These are phyloP conservation scores for Infundibulicybe gibba DNA, from an alignment of 768 basidiomycete species.

Conservation along the genomic window DNA sequence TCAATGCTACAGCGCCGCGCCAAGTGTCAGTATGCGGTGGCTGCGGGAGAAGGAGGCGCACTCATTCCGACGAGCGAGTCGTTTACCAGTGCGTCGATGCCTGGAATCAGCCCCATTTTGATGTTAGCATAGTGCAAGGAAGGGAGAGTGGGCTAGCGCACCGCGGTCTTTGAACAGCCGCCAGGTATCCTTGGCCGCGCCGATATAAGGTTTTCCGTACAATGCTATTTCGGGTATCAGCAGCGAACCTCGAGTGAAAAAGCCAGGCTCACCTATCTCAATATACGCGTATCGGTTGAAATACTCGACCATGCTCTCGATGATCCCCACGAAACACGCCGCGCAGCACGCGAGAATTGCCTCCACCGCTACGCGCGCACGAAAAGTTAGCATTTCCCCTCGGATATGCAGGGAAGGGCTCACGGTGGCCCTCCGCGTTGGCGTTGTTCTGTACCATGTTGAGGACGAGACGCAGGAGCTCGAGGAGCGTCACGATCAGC, in stretches of 20 bases:
- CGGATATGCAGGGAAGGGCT: conserved; percentile 16
- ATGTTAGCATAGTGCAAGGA: conserved; percentile 13
- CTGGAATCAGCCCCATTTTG: conserved; percentile 16
- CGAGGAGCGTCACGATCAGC: conserved; percentile 77
- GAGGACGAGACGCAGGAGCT: conserved; percentile 61
- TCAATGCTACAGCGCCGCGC: conserved; percentile 43
- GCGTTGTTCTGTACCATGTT: conserved; percentile 57
- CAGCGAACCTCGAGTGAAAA: not conserved
- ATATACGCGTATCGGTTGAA: conserved; percentile 87
- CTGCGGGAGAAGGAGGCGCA: conserved; percentile 17
- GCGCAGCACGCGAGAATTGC: conserved; percentile 78
- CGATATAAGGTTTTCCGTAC: conserved; percentile 81
- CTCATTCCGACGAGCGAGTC: conserved; percentile 80
- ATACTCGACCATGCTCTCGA: conserved; percentile 68
- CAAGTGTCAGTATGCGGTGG: not conserved
- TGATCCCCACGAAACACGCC: conserved; percentile 69
- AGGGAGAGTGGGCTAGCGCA: conserved; percentile 13
- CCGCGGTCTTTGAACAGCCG: conserved; percentile 71
- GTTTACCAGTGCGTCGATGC: conserved; percentile 78
- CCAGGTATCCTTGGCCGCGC: conserved; percentile 85
- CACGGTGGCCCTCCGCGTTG: conserved; percentile 61
- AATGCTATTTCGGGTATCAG: conserved; percentile 51
- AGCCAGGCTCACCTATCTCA: conserved; percentile 56
- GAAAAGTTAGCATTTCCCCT: not conserved
- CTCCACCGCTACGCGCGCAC: conserved; percentile 51